Conservation (phyloP, 805 yeast species). For the Cyberlindnera xishuangbannaensis region DNA sequence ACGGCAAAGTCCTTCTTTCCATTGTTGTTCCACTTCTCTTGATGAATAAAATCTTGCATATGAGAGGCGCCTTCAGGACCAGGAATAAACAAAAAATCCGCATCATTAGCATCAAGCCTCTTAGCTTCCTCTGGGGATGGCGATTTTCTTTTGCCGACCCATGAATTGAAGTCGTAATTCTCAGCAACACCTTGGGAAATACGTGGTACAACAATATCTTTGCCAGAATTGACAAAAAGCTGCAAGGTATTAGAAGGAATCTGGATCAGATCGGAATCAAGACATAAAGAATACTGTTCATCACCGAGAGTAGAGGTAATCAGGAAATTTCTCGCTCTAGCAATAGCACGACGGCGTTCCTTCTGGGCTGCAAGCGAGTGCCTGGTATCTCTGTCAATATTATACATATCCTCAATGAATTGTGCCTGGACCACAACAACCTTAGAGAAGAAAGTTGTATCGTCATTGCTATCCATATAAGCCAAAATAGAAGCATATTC, state of each 20-base stretch:
- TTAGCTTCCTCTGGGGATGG: constrained; percentile 23
- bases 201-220: constrained; percentile 30
- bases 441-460: constrained; percentile 9
- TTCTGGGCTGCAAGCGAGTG: constrained; percentile 19
- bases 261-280: constrained; percentile 29
- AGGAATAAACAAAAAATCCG: constrained; percentile 24
- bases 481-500: constrained; percentile 7
- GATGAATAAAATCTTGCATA: constrained; percentile 17
- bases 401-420: constrained; percentile 17
- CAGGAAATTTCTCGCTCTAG: constrained; percentile 27
- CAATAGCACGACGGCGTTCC: constrained; percentile 24
- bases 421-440: constrained; percentile 17
- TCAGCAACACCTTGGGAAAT: constrained; percentile 21
- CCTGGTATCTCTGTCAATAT: constrained; percentile 14
- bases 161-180: constrained; percentile 33
- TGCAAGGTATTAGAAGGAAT: constrained; percentile 22
- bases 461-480: constrained; percentile 9
- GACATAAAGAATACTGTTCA: constrained; percentile 25
- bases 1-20: constrained; percentile 14
- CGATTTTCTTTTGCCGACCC: constrained; percentile 28
- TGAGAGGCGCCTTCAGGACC: constrained; percentile 18
- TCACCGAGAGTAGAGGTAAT: constrained; percentile 21
- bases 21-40: constrained; percentile 7
- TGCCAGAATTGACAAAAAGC: constrained; percentile 20
- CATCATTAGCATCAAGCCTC: constrained; percentile 12